Percentiles rank a stretch among this genome's conserved stretches.
Conservation (phyloP, 306 rosid genomes). For the Sindora glabra region DNA sequence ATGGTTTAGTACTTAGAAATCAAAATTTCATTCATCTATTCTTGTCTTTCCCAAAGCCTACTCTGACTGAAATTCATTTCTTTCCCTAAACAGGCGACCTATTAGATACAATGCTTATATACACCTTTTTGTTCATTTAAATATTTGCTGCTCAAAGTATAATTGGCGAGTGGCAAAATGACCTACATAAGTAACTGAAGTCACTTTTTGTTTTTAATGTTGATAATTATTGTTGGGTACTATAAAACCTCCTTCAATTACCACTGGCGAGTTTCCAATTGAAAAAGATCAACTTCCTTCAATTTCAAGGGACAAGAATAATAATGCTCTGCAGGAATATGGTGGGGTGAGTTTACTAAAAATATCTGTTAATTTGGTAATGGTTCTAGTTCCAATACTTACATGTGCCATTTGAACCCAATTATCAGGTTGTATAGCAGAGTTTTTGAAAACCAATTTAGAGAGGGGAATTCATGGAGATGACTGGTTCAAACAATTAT, state of each 20-base stretch:
- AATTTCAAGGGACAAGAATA: conserved; percentile 68
- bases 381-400: not conserved
- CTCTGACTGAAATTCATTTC: not conserved
- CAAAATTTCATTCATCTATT: not conserved
- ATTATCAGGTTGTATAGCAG: conserved; percentile 58
- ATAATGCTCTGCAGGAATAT: conserved; percentile 37
- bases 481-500: conserved; percentile 85
- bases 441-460: conserved; percentile 51
- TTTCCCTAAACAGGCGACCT: no score
- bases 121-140: no score
- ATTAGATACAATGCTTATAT: no score
- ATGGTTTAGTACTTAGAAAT: no score
- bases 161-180: no score
- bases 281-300: conserved; percentile 66
- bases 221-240: conserved; percentile 27
- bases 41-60: not conserved
- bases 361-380: not conserved
- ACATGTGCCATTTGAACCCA: conserved; percentile 11
- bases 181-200: no score
- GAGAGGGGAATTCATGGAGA: conserved; percentile 79
- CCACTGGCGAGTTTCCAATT: conserved; percentile 60
- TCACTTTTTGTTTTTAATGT: not conserved
- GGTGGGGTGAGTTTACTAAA: conserved; percentile 67
- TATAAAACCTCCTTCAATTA: conserved; percentile 9
- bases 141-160: not conserved